Percentiles rank a stretch among this genome's conserved stretches.
Conservation (phyloP, 768 basidiomycete species). For the Tricholoma sp. region DNA sequence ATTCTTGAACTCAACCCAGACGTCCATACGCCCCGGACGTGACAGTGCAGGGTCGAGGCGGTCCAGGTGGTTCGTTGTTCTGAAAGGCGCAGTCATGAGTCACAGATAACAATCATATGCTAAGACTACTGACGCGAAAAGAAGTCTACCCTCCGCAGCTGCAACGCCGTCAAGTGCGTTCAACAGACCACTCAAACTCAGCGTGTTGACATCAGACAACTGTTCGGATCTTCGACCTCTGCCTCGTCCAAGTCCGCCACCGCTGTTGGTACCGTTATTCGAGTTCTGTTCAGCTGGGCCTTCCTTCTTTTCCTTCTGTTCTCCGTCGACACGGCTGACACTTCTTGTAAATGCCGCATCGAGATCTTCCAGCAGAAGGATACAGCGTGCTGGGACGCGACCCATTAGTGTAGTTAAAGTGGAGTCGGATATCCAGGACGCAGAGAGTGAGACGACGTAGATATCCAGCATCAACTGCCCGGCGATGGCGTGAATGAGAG, state of each 20-base stretch:
- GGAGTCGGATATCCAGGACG: conserved; percentile 85
- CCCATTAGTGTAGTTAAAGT: conserved; percentile 85
- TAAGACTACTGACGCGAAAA: conserved; percentile 77
- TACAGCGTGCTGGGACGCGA: conserved; percentile 77
- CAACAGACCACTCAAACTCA: conserved; percentile 75
- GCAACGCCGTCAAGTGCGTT: conserved; percentile 87
- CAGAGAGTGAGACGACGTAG: conserved; percentile 83
- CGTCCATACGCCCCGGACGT: conserved; percentile 91
- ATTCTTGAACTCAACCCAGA: conserved; percentile 88
- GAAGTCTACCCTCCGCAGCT: conserved; percentile 79
- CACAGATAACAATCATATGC: conserved; percentile 12
- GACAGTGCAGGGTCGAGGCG: conserved; percentile 85
- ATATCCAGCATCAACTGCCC: conserved; percentile 89
- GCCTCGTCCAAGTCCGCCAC: conserved; percentile 23
- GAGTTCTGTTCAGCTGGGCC: conserved; percentile 17
- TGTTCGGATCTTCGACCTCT: conserved; percentile 46
- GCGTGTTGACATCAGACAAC: conserved; percentile 73
- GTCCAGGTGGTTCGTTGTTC: conserved; percentile 89
- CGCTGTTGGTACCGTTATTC: conserved; percentile 9
- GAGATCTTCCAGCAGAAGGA: conserved; percentile 86
- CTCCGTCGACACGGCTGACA: conserved; percentile 54
- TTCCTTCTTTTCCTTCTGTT: conserved; percentile 28
- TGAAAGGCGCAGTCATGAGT: conserved; percentile 19
- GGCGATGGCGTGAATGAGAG: conserved; percentile 81
- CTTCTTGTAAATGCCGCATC: conserved; percentile 86